Percentiles rank a stretch among this genome's conserved stretches.
phyloP scores from a whole-genome alignment of 495 filamentous ascomycete genomes.

The Podospora fimiseda region DNA sequence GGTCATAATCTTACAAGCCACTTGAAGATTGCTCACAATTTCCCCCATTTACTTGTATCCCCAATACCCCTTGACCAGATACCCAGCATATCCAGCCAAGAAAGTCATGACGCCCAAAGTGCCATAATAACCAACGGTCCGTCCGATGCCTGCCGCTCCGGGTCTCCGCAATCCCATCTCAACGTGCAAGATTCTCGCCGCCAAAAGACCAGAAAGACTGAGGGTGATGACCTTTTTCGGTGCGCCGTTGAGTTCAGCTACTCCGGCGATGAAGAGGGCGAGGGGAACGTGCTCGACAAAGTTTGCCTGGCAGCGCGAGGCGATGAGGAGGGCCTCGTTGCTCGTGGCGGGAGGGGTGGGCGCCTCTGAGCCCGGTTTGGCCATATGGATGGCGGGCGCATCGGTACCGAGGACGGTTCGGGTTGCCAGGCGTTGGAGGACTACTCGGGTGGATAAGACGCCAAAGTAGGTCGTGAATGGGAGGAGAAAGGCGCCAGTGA shows the following conservation, averaged over 20 bases:
- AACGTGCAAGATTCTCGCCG: constrained; percentile 32
- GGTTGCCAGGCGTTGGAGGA: constrained; percentile 30
- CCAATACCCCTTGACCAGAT: constrained; percentile 26
- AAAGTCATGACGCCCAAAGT: constrained; percentile 31
- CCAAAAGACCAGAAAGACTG: constrained; percentile 30
- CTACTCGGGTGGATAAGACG: constrained; percentile 37
- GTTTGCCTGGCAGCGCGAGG: constrained; percentile 33
- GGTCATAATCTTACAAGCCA: no score
- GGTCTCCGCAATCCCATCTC: constrained; percentile 32
- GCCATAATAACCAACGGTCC: constrained; percentile 33
- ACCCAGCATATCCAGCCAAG: constrained; percentile 33
- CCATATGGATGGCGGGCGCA: constrained; percentile 5
- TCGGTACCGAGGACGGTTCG: constrained; percentile 30
- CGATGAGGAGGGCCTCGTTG: constrained; percentile 24
- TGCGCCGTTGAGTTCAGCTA: constrained; percentile 41
- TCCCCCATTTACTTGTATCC: no score
- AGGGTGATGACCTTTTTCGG: constrained; percentile 30
- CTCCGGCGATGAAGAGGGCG: constrained; percentile 13
- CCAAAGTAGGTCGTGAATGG: constrained; percentile 42
- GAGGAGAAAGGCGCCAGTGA: constrained; percentile 39
- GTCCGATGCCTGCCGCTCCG: constrained; percentile 26
- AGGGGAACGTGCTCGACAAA: constrained; percentile 42
- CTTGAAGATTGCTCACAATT: no score
- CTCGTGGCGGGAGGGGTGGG: constrained; percentile 18
- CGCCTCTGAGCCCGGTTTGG: constrained; percentile 1